Evolutionary conservation across 2,329 filamentous ascomycete genomes (phyloP).

Genomic region (Stemphylium lycopersici): DNA sequence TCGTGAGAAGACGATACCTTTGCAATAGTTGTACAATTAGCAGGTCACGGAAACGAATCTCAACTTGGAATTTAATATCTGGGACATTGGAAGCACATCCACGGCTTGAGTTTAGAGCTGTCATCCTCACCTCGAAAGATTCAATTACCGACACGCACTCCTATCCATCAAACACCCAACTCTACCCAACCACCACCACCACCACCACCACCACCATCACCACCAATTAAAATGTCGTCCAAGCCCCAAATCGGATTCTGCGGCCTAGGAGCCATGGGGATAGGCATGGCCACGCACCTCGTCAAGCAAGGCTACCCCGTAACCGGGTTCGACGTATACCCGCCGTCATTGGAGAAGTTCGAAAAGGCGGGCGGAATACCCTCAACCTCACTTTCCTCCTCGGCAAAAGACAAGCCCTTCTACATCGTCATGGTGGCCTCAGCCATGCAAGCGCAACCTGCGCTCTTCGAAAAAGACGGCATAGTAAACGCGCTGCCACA

Average conservation of each 20-base stretch:
- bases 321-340: constrained; percentile 74
- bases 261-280: constrained; percentile 81
- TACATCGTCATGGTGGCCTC: constrained; percentile 80
- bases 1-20: background rate
- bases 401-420: constrained; percentile 64
- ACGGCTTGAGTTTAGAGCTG: no score
- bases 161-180: background rate
- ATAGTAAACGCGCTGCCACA: constrained; percentile 60
- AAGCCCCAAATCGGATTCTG: constrained; percentile 68
- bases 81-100: no score
- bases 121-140: no score
- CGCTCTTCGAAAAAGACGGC: constrained; percentile 65
- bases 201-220: background rate
- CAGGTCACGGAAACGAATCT: no score
- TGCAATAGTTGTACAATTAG: no score
- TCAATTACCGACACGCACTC: no score
- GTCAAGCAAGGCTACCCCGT: constrained; percentile 70
- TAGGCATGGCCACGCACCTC: constrained; percentile 79
- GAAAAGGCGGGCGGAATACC: constrained; percentile 65
- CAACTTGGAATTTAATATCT: no score
- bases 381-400: constrained; percentile 65
- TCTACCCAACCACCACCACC: background rate
- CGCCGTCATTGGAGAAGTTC: constrained; percentile 70
- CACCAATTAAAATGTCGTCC: constrained; percentile 29
- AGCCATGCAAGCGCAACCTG: constrained; percentile 69